phyloP scores from a whole-genome alignment of 345 rosid genomes.

The Kernera saxatilis region DNA sequence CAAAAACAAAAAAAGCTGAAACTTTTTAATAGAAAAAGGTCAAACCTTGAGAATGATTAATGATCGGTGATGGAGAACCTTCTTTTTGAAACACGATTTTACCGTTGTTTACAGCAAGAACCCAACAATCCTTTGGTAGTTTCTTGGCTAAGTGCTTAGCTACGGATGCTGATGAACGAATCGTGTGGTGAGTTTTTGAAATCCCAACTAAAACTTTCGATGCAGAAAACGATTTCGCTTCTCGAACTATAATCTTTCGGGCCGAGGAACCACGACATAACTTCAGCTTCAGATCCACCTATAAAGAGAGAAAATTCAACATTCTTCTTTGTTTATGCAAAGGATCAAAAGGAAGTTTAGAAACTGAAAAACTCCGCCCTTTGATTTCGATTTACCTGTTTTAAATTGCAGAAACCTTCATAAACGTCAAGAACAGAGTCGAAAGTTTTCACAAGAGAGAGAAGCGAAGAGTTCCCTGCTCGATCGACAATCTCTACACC shows the following conservation, averaged over 20 bases:
- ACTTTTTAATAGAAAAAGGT: not conserved
- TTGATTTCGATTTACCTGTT: constrained; percentile 54
- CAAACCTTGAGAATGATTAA: constrained; percentile 41
- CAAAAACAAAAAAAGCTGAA: not conserved
- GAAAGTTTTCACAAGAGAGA: constrained; percentile 77
- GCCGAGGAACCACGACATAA: constrained; percentile 73
- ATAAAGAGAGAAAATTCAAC: constrained; percentile 12
- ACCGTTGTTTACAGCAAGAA: constrained; percentile 72
- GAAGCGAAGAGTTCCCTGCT: constrained; percentile 64
- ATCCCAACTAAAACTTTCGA: constrained; percentile 64
- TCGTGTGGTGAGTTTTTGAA: constrained; percentile 39
- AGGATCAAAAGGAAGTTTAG: not conserved
- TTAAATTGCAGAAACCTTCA: constrained; percentile 97
- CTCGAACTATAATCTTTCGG: constrained; percentile 61
- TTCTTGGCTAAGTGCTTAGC: constrained; percentile 90
- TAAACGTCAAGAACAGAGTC: constrained; percentile 82
- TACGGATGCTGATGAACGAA: constrained; percentile 57
- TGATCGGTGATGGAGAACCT: constrained; percentile 35
- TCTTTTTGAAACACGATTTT: constrained; percentile 66
- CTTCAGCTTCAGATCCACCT: constrained; percentile 97
- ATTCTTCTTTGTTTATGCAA: not conserved
- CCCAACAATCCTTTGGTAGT: constrained; percentile 49
- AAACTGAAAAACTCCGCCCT: not conserved
- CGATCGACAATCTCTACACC: constrained; percentile 48
- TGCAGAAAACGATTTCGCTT: constrained; percentile 64